Evolutionary conservation across 768 basidiomycete genomes (phyloP).

Genomic region (Rhodotorula babjevae): DNA sequence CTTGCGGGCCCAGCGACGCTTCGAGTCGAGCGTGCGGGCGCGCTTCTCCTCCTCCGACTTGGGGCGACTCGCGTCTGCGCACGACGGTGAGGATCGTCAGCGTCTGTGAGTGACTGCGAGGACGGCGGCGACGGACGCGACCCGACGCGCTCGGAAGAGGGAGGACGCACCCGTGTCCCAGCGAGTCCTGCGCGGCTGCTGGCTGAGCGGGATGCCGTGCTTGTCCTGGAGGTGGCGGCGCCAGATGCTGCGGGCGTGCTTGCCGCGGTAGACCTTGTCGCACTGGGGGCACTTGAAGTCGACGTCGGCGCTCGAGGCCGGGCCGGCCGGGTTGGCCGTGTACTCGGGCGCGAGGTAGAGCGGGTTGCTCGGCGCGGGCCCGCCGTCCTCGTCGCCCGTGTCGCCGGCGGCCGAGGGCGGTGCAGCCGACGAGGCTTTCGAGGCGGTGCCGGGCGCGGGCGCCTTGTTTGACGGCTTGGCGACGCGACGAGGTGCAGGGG

Average conservation of each 20-base stretch:
- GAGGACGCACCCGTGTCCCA: constrained; percentile 50
- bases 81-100: too few species aligned
- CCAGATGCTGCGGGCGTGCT: constrained; percentile 50
- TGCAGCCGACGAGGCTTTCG: background rate
- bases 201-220: constrained; percentile 48
- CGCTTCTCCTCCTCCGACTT: constrained; percentile 47
- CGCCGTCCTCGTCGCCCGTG: background rate
- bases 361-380: background rate
- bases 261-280: constrained; percentile 50
- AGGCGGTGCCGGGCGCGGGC: background rate
- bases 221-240: constrained; percentile 51
- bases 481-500: background rate
- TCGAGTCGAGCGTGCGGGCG: constrained; percentile 46
- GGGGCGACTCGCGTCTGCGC: constrained; percentile 47
- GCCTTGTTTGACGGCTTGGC: background rate
- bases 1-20: constrained; percentile 49
- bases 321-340: constrained; percentile 37
- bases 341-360: constrained; percentile 34
- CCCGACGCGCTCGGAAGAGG: background rate
- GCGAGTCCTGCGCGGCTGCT: constrained; percentile 49
- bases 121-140: background rate
- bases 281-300: constrained; percentile 45
- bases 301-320: constrained; percentile 23
- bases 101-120: constrained; percentile 41
- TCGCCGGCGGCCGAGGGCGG: background rate